A percentile compares a stretch with the other conserved stretches of the same genome.
These are phyloP conservation scores for Penicillium sp. DNA, from an alignment of 2,329 filamentous ascomycete genomes.

Conservation along the genomic window DNA sequence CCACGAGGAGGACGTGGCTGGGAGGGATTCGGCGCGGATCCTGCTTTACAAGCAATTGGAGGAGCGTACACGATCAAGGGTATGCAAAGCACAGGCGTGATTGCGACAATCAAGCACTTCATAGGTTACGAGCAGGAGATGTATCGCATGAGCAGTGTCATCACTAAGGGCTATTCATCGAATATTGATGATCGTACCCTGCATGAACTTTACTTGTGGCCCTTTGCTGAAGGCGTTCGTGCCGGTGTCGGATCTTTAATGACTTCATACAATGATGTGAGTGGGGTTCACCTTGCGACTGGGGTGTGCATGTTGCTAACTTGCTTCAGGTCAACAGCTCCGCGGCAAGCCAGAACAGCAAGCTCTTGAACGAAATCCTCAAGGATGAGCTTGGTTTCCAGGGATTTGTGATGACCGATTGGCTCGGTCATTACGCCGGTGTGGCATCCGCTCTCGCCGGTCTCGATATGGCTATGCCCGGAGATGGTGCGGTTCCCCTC, in stretches of 20 bases:
- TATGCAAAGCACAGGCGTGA: constrained; percentile 56
- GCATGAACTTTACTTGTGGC: constrained; percentile 48
- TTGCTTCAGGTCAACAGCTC: constrained; percentile 59
- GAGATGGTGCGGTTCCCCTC: constrained; percentile 54
- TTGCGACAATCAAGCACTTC: constrained; percentile 58
- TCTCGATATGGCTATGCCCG: constrained; percentile 70
- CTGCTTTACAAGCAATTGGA: constrained; percentile 58
- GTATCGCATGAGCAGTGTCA: constrained; percentile 49
- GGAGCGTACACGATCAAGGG: constrained; percentile 55
- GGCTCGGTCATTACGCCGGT: constrained; percentile 61
- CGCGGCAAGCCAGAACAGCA: constrained; percentile 66
- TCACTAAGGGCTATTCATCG: constrained; percentile 43
- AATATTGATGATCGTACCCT: constrained; percentile 53
- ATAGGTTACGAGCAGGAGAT: constrained; percentile 51
- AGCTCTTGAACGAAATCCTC: constrained; percentile 65
- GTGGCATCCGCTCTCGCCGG: constrained; percentile 61
- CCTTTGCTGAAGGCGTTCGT: constrained; percentile 50
- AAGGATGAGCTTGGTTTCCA: constrained; percentile 75
- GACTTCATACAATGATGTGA: constrained; percentile 45
- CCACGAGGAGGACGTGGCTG: constrained; percentile 71
- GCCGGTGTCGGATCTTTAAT: constrained; percentile 50
- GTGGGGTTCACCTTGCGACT: not conserved
- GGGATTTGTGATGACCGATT: constrained; percentile 69
- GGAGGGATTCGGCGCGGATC: constrained; percentile 72
- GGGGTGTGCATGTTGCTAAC: not conserved